Percentiles rank a stretch among this genome's conserved stretches.
Conservation (phyloP, 1,284 basidiomycete genomes). For the Trametes hirsuta region DNA sequence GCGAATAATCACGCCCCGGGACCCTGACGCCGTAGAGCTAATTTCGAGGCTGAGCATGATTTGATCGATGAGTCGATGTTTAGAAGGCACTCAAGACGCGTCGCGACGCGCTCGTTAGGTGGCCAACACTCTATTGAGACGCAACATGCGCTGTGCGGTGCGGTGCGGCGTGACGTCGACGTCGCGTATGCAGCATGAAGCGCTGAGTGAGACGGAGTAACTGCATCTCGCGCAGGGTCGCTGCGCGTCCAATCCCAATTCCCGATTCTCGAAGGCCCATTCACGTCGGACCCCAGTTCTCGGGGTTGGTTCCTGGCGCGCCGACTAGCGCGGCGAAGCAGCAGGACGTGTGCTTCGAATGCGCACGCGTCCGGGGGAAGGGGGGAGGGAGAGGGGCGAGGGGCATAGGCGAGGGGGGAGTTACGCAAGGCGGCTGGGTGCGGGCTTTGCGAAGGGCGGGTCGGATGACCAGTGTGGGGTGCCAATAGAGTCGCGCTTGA, state of each 20-base stretch:
- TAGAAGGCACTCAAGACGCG: not conserved
- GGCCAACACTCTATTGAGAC: not conserved
- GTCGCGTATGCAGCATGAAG: too few species aligned
- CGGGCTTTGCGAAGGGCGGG: not conserved
- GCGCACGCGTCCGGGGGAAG: not conserved
- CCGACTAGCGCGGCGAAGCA: not conserved
- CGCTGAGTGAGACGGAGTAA: too few species aligned
- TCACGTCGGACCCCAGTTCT: not conserved
- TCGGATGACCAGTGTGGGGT: constrained; percentile 3
- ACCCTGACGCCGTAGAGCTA: not conserved
- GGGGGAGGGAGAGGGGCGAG: not conserved
- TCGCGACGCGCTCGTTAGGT: constrained; percentile 15
- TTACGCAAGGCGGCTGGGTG: constrained; percentile 16
- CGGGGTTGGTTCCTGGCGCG: not conserved
- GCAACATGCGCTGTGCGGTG: too few species aligned
- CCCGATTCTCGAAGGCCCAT: not conserved
- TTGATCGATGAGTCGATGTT: not conserved
- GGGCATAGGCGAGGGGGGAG: not conserved
- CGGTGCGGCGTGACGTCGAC: too few species aligned
- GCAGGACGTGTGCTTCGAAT: not conserved
- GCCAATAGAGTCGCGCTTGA: too few species aligned
- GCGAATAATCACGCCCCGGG: too few species aligned
- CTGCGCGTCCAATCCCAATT: too few species aligned
- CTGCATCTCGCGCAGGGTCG: too few species aligned
- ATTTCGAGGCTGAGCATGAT: not conserved